Percentiles rank a stretch among this genome's conserved stretches.
Conservation (phyloP, 768 basidiomycete species). For the Tricholoma flavovirens region DNA sequence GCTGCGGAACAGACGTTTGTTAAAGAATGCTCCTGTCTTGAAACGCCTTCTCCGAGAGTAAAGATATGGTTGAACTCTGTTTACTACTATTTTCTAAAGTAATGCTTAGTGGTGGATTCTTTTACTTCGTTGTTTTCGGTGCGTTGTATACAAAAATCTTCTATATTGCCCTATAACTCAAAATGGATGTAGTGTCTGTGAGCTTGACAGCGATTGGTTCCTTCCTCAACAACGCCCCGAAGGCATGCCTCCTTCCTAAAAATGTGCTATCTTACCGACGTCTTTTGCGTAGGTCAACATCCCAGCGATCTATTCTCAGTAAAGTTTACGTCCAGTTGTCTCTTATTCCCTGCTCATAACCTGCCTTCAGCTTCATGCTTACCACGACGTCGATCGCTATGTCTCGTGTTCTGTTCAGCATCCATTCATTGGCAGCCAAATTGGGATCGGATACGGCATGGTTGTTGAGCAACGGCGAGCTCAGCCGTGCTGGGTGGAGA, state of each 20-base stretch:
- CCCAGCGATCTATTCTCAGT: slow-evolving; percentile 33
- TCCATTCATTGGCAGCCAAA: slow-evolving; percentile 34
- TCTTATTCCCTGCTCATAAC: background rate
- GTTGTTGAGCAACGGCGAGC: slow-evolving; percentile 40
- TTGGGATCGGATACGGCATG: slow-evolving; percentile 36
- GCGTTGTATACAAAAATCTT: background rate
- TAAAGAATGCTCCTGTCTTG: slow-evolving; percentile 25
- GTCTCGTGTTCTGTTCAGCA: slow-evolving; percentile 25
- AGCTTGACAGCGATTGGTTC: slow-evolving; percentile 29
- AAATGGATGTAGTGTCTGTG: slow-evolving; percentile 22
- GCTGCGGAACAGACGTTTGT: slow-evolving; percentile 24
- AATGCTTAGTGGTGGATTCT: slow-evolving; percentile 31
- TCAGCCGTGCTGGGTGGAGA: slow-evolving; percentile 37
- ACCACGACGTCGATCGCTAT: slow-evolving; percentile 25
- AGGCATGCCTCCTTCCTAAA: slow-evolving; percentile 13
- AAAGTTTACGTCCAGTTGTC: background rate
- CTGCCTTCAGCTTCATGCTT: slow-evolving; percentile 18
- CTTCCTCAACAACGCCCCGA: slow-evolving; percentile 23
- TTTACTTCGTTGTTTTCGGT: slow-evolving; percentile 37
- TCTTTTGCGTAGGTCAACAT: slow-evolving; percentile 25
- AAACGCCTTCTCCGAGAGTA: slow-evolving; percentile 37
- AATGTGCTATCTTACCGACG: background rate
- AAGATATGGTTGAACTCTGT: slow-evolving; percentile 5
- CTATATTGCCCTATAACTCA: background rate
- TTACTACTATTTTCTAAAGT: background rate